These are phyloP conservation scores for Turritis glabra DNA, from an alignment of 345 rosid species.

Conservation along the genomic window DNA sequence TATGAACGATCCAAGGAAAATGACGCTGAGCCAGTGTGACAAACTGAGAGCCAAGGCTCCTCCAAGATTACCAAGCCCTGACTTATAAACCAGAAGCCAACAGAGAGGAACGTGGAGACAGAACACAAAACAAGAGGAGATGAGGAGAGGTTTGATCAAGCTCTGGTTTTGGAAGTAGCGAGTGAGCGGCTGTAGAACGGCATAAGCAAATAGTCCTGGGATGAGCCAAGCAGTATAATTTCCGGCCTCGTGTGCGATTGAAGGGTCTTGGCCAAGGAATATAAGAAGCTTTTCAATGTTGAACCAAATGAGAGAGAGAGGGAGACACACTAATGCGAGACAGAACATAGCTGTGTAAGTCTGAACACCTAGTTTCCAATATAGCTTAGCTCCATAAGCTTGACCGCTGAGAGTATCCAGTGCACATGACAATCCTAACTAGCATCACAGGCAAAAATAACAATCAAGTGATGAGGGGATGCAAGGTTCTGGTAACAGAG, in stretches of 20 bases:
- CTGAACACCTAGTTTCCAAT: constrained; percentile 53
- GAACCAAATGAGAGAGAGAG: constrained; percentile 59
- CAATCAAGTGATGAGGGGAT: neutral
- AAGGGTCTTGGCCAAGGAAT: constrained; percentile 59
- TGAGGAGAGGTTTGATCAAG: constrained; percentile 53
- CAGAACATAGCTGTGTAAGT: constrained; percentile 63
- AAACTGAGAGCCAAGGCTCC: constrained; percentile 57
- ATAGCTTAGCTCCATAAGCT: constrained; percentile 75
- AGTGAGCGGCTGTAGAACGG: constrained; percentile 53
- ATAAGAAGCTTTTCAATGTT: constrained; percentile 53
- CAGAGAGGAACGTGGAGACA: constrained; percentile 53
- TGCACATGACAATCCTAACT: constrained; percentile 78
- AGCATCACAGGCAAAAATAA: constrained; percentile 10
- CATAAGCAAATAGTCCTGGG: constrained; percentile 60
- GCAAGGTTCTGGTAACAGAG: constrained; percentile 12
- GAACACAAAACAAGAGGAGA: constrained; percentile 43
- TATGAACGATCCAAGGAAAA: constrained; percentile 49
- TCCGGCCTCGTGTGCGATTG: constrained; percentile 57
- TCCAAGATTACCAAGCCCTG: constrained; percentile 45
- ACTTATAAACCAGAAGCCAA: constrained; percentile 59
- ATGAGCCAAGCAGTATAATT: constrained; percentile 55
- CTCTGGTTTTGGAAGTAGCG: constrained; percentile 61
- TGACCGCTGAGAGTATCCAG: constrained; percentile 82
- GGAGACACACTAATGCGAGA: constrained; percentile 51
- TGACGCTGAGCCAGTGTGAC: constrained; percentile 54